phyloP scores from a whole-genome alignment of 2,329 filamentous ascomycete species.

The Xylariaceae sp. region DNA sequence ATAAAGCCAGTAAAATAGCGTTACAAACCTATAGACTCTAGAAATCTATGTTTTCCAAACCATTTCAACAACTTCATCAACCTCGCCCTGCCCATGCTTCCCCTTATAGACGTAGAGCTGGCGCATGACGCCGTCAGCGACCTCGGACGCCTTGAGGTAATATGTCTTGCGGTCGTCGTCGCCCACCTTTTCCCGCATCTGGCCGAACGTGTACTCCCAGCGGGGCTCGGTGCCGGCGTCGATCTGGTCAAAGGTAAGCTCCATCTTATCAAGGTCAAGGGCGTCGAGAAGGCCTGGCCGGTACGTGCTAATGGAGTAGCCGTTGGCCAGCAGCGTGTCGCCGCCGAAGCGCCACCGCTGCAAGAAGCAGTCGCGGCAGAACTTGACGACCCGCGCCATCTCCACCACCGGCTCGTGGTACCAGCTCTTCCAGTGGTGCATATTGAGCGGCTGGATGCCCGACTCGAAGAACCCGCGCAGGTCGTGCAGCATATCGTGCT shows the following conservation, averaged over 20 bases:
- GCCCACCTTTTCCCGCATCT: constrained; percentile 43
- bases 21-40: too few species aligned
- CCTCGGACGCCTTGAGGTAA: neutral
- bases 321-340: constrained; percentile 49
- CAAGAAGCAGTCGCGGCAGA: constrained; percentile 53
- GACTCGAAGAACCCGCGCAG: constrained; percentile 53
- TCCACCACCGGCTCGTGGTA: constrained; percentile 42
- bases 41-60: constrained; percentile 28
- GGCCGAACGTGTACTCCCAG: constrained; percentile 47
- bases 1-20: too few species aligned
- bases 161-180: constrained; percentile 27
- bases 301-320: constrained; percentile 49
- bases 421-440: constrained; percentile 60
- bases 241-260: constrained; percentile 19
- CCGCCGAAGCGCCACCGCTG: constrained; percentile 43
- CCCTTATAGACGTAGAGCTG: constrained; percentile 47
- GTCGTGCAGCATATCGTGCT: constrained; percentile 49
- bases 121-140: constrained; percentile 35
- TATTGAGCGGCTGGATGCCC: constrained; percentile 41
- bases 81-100: constrained; percentile 28
- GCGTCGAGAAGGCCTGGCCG: constrained; percentile 26
- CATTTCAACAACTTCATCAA: constrained; percentile 42
- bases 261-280: constrained; percentile 38
- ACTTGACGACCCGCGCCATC: constrained; percentile 38
- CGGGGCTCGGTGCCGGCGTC: constrained; percentile 27